Percentiles rank a stretch among this genome's conserved stretches.
These are phyloP conservation scores for Gynochthodes officinalis DNA, from an alignment of 257 asterid genomes.

Conservation along the genomic window DNA sequence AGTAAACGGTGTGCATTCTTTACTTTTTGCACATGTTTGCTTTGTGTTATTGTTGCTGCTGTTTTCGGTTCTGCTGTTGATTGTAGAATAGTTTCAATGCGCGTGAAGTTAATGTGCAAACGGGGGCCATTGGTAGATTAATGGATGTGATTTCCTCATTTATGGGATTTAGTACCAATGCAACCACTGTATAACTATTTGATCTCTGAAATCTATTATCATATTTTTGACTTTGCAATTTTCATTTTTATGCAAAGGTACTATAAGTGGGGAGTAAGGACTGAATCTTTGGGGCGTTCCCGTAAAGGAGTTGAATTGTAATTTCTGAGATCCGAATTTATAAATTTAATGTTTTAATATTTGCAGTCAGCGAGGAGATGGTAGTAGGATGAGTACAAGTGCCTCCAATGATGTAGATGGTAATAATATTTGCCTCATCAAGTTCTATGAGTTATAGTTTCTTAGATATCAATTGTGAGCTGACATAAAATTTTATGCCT, in stretches of 20 bases:
- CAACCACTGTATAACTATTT: not conserved
- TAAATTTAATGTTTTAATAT: slow-evolving; percentile 20
- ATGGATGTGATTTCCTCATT: not conserved
- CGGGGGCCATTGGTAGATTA: not conserved
- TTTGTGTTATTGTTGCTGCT: not conserved
- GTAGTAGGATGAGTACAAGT: slow-evolving; percentile 28
- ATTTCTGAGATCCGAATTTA: not conserved
- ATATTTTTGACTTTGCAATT: not conserved
- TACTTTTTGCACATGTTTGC: not conserved
- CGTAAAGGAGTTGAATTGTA: not conserved
- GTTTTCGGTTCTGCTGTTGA: not conserved
- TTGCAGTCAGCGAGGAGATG: slow-evolving; percentile 63
- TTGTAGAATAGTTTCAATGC: not conserved
- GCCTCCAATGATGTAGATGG: slow-evolving; percentile 45
- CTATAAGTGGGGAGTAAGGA: not conserved
- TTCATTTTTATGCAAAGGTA: not conserved
- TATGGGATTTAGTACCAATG: not conserved
- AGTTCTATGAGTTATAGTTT: slow-evolving; percentile 13
- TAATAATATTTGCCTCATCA: slow-evolving; percentile 28
- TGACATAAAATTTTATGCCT: slow-evolving; percentile 24
- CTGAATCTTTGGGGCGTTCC: no score
- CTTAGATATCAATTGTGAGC: slow-evolving; percentile 11
- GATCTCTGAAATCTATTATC: no score
- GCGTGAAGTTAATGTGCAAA: not conserved
- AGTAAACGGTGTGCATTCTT: slow-evolving; percentile 54